phyloP scores from a whole-genome alignment of 768 basidiomycete species.

The Pleurotus tuber-regium region DNA sequence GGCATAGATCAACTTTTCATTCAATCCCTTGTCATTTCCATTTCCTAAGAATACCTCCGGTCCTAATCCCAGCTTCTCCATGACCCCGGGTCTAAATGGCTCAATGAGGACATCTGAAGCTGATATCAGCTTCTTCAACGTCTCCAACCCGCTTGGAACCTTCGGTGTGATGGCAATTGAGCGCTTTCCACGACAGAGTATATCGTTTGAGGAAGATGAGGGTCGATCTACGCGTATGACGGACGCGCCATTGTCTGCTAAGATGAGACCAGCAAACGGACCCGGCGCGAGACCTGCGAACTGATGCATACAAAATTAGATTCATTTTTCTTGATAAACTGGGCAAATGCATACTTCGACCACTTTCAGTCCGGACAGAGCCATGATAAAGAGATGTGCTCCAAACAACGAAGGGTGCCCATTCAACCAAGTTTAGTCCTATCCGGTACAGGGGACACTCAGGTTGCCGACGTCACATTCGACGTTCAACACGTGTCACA shows the following conservation, averaged over 20 bases:
- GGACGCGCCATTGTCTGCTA: slow-evolving; percentile 78
- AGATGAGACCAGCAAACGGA: slow-evolving; percentile 73
- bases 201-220: slow-evolving; percentile 40
- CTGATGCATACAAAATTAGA: slow-evolving; percentile 30
- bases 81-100: slow-evolving; percentile 79
- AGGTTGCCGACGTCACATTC: too few species aligned
- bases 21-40: slow-evolving; percentile 43
- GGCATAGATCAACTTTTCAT: slow-evolving; percentile 69
- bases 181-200: slow-evolving; percentile 70
- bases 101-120: slow-evolving; percentile 82
- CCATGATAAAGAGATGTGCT: too few species aligned
- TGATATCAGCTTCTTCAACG: slow-evolving; percentile 55
- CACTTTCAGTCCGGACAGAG: slow-evolving; percentile 44
- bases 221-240: slow-evolving; percentile 75
- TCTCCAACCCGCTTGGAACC: slow-evolving; percentile 49
- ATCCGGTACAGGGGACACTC: too few species aligned
- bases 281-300: slow-evolving; percentile 83
- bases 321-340: neutral
- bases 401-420: too few species aligned
- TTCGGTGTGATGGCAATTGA: slow-evolving; percentile 75
- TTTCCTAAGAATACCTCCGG: slow-evolving; percentile 68
- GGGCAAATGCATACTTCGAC: slow-evolving; percentile 18
- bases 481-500: too few species aligned
- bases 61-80: slow-evolving; percentile 75
- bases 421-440: too few species aligned